A percentile compares a stretch with the other conserved stretches of the same genome.
Conservation (phyloP, 2,329 filamentous ascomycete species). For the Penicillium sp. region DNA sequence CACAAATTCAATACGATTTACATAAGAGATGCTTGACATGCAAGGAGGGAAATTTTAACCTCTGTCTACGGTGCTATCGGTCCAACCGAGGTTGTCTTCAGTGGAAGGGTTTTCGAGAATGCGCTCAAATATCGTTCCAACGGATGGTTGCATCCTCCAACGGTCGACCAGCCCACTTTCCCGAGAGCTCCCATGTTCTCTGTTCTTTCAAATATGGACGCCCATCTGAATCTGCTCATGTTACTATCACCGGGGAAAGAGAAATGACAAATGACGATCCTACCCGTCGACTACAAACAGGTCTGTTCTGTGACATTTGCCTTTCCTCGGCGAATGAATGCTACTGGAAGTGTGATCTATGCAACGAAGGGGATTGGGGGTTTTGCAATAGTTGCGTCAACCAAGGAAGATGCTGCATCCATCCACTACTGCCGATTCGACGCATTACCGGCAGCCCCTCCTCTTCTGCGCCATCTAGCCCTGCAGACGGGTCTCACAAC, state of each 20-base stretch:
- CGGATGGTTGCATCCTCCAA: constrained; percentile 35
- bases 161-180: constrained; percentile 10
- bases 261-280: constrained; percentile 62
- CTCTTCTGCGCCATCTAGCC: constrained; percentile 11
- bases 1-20: constrained; percentile 74
- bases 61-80: constrained; percentile 78
- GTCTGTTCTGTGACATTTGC: constrained; percentile 79
- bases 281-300: constrained; percentile 61
- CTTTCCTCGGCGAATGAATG: constrained; percentile 68
- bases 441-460: constrained; percentile 44
- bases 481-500: constrained; percentile 22
- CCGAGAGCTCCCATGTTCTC: constrained; percentile 48
- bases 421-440: constrained; percentile 70
- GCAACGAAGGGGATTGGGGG: constrained; percentile 91
- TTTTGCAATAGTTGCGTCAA: constrained; percentile 87
- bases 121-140: constrained; percentile 64
- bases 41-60: constrained; percentile 63
- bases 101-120: constrained; percentile 82
- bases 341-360: constrained; percentile 82
- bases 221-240: constrained; percentile 25
- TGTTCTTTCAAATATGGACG: constrained; percentile 32
- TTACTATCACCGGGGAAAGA: constrained; percentile 39
- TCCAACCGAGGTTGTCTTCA: constrained; percentile 68
- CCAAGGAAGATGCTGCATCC: constrained; percentile 71
- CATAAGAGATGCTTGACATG: constrained; percentile 78